Percentiles rank a stretch among this genome's conserved stretches.
These are phyloP conservation scores for Cryptococcus sp. DNA, from an alignment of 1,284 basidiomycete genomes.

Conservation along the genomic window DNA sequence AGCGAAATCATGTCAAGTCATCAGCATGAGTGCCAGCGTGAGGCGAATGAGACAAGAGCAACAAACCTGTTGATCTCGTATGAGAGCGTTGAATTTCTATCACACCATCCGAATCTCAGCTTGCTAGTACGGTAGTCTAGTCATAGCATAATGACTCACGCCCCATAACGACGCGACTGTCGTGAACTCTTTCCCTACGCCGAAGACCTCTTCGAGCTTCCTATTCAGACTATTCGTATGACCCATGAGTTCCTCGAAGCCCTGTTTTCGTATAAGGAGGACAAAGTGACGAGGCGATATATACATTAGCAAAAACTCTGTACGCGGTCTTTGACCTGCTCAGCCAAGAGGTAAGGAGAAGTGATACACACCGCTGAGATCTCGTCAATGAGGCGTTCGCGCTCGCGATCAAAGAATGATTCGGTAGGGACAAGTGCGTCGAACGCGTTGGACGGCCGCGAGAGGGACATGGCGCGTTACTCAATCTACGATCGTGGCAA, in stretches of 20 bases:
- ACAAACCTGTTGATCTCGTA: conserved; percentile 44
- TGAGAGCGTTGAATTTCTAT: conserved; percentile 45
- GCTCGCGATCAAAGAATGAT: conserved; percentile 51
- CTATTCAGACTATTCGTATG: conserved; percentile 88
- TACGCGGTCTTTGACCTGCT: neutral
- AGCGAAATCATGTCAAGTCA: neutral
- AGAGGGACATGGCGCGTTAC: conserved; percentile 21
- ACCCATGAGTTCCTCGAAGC: conserved; percentile 83
- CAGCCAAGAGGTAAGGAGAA: neutral
- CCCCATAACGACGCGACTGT: conserved; percentile 87
- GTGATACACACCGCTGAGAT: conserved; percentile 44
- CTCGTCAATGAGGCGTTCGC: conserved; percentile 48
- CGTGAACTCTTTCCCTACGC: conserved; percentile 89
- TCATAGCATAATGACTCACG: conserved; percentile 18
- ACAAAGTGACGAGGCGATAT: neutral
- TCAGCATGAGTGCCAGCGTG: neutral
- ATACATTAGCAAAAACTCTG: neutral
- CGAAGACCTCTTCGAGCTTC: conserved; percentile 85
- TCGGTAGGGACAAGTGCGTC: conserved; percentile 13
- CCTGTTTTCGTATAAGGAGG: conserved; percentile 56
- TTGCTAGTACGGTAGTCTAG: neutral
- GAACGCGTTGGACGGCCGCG: conserved; percentile 22
- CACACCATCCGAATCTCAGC: neutral
- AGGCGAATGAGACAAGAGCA: neutral
- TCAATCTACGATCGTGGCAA: neutral